These are phyloP conservation scores for Truncatella angustata DNA, from an alignment of 2,329 filamentous ascomycete genomes.

Conservation along the genomic window DNA sequence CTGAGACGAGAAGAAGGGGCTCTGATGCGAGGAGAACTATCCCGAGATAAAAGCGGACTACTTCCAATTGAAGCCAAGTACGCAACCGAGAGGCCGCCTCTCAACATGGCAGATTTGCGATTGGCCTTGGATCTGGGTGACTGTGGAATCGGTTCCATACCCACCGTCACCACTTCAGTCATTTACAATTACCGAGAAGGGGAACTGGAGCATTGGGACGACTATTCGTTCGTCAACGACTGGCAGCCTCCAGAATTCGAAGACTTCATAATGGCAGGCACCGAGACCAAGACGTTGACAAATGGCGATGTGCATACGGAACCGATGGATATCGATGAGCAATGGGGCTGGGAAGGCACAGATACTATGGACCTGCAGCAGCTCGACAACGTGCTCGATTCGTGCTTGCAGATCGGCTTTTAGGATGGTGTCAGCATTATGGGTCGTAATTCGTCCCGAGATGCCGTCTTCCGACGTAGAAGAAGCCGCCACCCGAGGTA, in stretches of 20 bases:
- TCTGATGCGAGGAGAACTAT: conserved; percentile 69
- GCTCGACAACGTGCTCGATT: conserved; percentile 57
- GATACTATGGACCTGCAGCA: conserved; percentile 48
- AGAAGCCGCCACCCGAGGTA: not conserved
- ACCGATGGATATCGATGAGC: conserved; percentile 57
- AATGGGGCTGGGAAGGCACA: conserved; percentile 59
- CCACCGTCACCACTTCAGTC: conserved; percentile 69
- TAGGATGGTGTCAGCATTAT: conserved; percentile 27
- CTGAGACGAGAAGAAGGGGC: conserved; percentile 74
- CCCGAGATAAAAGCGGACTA: conserved; percentile 72
- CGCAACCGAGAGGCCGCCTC: conserved; percentile 65
- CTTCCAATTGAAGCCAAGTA: conserved; percentile 80
- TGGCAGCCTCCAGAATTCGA: conserved; percentile 25
- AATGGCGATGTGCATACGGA: conserved; percentile 50
- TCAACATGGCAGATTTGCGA: conserved; percentile 76
- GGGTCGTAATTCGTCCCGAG: conserved; percentile 18
- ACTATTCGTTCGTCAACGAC: conserved; percentile 54
- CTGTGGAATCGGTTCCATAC: conserved; percentile 73
- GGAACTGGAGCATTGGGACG: conserved; percentile 66
- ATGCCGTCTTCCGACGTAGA: not conserved
- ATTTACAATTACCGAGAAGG: conserved; percentile 71
- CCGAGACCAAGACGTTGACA: conserved; percentile 35
- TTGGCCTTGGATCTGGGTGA: conserved; percentile 75
- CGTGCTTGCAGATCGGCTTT: conserved; percentile 45
- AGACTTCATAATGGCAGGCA: conserved; percentile 29